These are phyloP conservation scores for Paracoccidioides brasiliensis DNA, from an alignment of 2,329 filamentous ascomycete species.

Conservation along the genomic window DNA sequence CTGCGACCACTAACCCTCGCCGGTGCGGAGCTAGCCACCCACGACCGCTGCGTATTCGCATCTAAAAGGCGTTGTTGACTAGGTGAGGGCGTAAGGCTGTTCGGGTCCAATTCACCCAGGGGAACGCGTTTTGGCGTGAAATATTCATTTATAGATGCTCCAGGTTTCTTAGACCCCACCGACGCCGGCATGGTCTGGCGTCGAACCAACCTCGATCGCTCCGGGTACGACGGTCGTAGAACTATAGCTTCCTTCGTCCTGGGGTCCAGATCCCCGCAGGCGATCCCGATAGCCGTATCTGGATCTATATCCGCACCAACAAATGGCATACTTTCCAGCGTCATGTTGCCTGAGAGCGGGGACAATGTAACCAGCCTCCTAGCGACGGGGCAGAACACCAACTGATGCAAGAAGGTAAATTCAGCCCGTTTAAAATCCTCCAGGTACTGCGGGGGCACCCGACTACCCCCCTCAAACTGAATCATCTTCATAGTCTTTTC, in stretches of 20 bases:
- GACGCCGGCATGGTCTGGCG: conserved; percentile 31
- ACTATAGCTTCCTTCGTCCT: conserved; percentile 62
- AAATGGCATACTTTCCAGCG: conserved; percentile 60
- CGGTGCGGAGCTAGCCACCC: conserved; percentile 40
- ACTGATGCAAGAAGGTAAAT: conserved; percentile 83
- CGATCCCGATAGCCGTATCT: conserved; percentile 58
- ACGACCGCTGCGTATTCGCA: conserved; percentile 39
- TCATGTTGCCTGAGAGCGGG: conserved; percentile 48
- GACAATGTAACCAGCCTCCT: conserved; percentile 64
- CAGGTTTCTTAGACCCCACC: conserved; percentile 42
- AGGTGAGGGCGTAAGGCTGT: conserved; percentile 53
- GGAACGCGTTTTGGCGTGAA: conserved; percentile 52
- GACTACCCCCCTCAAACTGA: conserved; percentile 77
- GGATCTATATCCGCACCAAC: conserved; percentile 63
- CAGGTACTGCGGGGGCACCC: conserved; percentile 68
- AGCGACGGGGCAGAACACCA: conserved; percentile 73
- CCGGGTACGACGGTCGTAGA: conserved; percentile 22
- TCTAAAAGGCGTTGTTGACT: conserved; percentile 48
- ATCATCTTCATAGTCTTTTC: conserved; percentile 71
- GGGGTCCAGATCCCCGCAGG: conserved; percentile 71
- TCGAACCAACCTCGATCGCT: conserved; percentile 23
- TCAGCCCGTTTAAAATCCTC: conserved; percentile 76
- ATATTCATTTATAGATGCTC: conserved; percentile 49
- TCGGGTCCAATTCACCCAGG: conserved; percentile 54
- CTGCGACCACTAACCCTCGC: conserved; percentile 23